These are phyloP conservation scores for Rhododendron vialii DNA, from an alignment of 148 eudicot species.

Conservation along the genomic window DNA sequence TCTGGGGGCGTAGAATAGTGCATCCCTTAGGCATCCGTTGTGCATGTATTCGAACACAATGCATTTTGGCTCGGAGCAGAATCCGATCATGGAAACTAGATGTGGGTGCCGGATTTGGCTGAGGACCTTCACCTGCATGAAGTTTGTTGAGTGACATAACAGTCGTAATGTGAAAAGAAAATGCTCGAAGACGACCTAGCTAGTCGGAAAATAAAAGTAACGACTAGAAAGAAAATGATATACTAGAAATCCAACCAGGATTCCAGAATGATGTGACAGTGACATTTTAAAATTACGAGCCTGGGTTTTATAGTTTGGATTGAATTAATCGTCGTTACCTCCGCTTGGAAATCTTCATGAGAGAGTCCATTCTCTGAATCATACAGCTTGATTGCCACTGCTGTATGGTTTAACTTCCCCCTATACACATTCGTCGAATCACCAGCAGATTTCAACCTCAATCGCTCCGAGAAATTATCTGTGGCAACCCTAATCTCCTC, in stretches of 20 bases:
- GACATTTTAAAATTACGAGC: background rate
- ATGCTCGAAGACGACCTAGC: background rate
- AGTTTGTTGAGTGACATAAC: background rate
- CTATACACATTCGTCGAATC: slow-evolving; percentile 48
- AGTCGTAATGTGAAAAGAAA: background rate
- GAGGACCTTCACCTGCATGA: slow-evolving; percentile 53
- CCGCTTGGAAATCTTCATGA: slow-evolving; percentile 37
- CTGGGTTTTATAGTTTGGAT: background rate
- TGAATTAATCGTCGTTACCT: slow-evolving; percentile 31
- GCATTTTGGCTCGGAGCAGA: slow-evolving; percentile 59
- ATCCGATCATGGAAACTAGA: slow-evolving; percentile 50
- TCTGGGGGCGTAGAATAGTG: slow-evolving; percentile 31
- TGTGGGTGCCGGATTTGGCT: slow-evolving; percentile 55
- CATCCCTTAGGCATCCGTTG: slow-evolving; percentile 62
- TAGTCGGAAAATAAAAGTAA: background rate
- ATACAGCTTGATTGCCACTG: slow-evolving; percentile 51
- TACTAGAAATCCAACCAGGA: background rate
- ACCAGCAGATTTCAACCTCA: slow-evolving; percentile 46
- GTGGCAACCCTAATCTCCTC: slow-evolving; percentile 64
- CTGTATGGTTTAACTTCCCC: slow-evolving; percentile 45
- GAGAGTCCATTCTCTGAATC: slow-evolving; percentile 24
- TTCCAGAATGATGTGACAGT: background rate
- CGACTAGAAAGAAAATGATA: background rate
- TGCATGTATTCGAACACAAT: slow-evolving; percentile 69
- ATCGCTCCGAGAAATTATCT: slow-evolving; percentile 39